phyloP scores from a whole-genome alignment of 768 basidiomycete species.

The Scleroderma citrinum region DNA sequence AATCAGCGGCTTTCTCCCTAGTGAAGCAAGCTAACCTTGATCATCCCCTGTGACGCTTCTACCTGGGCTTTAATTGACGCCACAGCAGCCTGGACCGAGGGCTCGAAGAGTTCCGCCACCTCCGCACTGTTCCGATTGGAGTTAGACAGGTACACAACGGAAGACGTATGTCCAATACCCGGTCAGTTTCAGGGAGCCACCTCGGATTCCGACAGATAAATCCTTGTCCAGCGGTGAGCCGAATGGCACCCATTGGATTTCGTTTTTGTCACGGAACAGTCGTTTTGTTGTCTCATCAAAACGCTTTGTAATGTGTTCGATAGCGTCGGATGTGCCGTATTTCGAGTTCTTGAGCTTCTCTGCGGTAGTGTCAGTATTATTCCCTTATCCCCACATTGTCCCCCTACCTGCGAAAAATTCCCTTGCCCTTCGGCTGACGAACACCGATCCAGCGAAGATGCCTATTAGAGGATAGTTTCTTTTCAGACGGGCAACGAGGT shows the following conservation, averaged over 20 bases:
- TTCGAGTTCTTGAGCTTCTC: conserved; percentile 69
- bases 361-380: conserved; percentile 23
- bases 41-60: conserved; percentile 58
- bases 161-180: conserved; percentile 43
- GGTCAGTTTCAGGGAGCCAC: conserved; percentile 64
- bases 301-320: conserved; percentile 74
- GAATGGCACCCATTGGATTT: conserved; percentile 67
- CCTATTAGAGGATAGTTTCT: conserved; percentile 34
- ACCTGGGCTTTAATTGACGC: conserved; percentile 67
- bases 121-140: conserved; percentile 25
- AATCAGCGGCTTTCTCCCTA: background rate
- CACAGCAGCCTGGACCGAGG: conserved; percentile 69
- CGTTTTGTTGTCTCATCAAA: conserved; percentile 84
- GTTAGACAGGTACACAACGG: background rate
- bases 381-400: background rate
- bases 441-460: conserved; percentile 78
- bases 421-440: conserved; percentile 70
- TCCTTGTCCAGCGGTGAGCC: conserved; percentile 79
- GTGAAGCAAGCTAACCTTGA: conserved; percentile 41
- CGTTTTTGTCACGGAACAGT: conserved; percentile 62
- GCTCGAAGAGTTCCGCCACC: conserved; percentile 73
- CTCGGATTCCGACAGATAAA: conserved; percentile 57
- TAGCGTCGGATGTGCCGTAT: conserved; percentile 63
- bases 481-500: background rate
- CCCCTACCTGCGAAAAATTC: conserved; percentile 61